phyloP scores from a whole-genome alignment of 805 yeast species.

The Pichia exigua region DNA sequence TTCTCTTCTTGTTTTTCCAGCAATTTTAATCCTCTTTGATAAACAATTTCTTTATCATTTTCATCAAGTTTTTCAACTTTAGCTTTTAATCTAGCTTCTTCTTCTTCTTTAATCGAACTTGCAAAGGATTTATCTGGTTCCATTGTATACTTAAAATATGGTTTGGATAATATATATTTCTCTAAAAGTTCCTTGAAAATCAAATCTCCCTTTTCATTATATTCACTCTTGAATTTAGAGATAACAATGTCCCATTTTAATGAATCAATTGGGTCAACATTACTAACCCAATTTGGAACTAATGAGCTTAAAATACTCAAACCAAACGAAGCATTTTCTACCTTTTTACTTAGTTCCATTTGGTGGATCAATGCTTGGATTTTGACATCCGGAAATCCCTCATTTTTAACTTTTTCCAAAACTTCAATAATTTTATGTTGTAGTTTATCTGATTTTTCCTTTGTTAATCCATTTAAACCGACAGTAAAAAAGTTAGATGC shows the following conservation, averaged over 20 bases:
- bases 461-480: slow-evolving; percentile 71
- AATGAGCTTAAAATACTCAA: slow-evolving; percentile 63
- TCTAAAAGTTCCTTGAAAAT: slow-evolving; percentile 56
- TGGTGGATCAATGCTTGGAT: slow-evolving; percentile 88
- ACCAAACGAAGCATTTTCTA: slow-evolving; percentile 88
- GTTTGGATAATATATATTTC: slow-evolving; percentile 42
- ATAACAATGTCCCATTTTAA: slow-evolving; percentile 61
- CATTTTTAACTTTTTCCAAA: slow-evolving; percentile 34
- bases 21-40: slow-evolving; percentile 50
- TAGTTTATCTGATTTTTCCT: slow-evolving; percentile 39
- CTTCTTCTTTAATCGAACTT: slow-evolving; percentile 44
- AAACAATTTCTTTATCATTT: slow-evolving; percentile 50
- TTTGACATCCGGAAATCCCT: slow-evolving; percentile 47
- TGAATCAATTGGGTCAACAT: slow-evolving; percentile 62
- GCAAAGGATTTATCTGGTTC: slow-evolving; percentile 56
- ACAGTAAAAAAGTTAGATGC: slow-evolving; percentile 70
- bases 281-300: slow-evolving; percentile 82
- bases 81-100: slow-evolving; percentile 39
- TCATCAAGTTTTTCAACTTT: slow-evolving; percentile 40
- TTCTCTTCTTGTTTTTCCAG: slow-evolving; percentile 55
- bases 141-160: slow-evolving; percentile 70
- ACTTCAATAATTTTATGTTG: slow-evolving; percentile 40
- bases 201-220: slow-evolving; percentile 40
- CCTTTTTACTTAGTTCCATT: slow-evolving; percentile 72
- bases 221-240: slow-evolving; percentile 53